Evolutionary conservation across 148 eudicot genomes (phyloP).

Genomic region (Euryodendron excelsum): DNA sequence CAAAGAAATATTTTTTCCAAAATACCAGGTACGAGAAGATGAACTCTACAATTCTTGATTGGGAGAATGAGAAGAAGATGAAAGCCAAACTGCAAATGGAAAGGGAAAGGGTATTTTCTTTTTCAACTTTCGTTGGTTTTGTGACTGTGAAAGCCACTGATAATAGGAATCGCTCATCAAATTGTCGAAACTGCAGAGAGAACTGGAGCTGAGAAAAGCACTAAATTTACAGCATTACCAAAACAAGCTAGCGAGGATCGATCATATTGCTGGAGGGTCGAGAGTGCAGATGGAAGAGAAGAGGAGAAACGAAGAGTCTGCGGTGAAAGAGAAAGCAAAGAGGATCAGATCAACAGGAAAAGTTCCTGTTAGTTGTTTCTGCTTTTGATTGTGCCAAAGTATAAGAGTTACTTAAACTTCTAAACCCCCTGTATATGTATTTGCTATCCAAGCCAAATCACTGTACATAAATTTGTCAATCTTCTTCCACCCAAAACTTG

Average conservation of each 20-base stretch:
- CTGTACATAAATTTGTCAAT: neutral
- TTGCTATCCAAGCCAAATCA: neutral
- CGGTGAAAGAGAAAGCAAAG: conserved; percentile 47
- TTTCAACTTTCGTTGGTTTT: neutral
- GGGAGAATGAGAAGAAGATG: conserved; percentile 75
- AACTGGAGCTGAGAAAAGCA: conserved; percentile 52
- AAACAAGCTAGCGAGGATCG: conserved; percentile 51
- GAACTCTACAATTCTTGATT: conserved; percentile 39
- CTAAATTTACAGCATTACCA: conserved; percentile 49
- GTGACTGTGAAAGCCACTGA: no score
- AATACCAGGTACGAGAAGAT: conserved; percentile 74
- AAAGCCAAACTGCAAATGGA: conserved; percentile 50
- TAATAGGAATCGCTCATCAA: neutral
- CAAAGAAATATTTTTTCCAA: neutral
- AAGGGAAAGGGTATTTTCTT: conserved; percentile 47
- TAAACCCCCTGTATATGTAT: neutral
- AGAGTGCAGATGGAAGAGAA: conserved; percentile 58
- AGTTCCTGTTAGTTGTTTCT: conserved; percentile 45
- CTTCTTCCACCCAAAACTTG: neutral
- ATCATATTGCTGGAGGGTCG: conserved; percentile 55
- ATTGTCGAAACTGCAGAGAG: conserved; percentile 38
- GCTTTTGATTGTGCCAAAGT: conserved; percentile 26
- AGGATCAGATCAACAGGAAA: conserved; percentile 56
- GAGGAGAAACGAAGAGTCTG: conserved; percentile 50
- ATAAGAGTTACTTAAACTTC: neutral